Evolutionary conservation across 2,329 filamentous ascomycete species (phyloP).

Genomic region (Laburnicola sp.): DNA sequence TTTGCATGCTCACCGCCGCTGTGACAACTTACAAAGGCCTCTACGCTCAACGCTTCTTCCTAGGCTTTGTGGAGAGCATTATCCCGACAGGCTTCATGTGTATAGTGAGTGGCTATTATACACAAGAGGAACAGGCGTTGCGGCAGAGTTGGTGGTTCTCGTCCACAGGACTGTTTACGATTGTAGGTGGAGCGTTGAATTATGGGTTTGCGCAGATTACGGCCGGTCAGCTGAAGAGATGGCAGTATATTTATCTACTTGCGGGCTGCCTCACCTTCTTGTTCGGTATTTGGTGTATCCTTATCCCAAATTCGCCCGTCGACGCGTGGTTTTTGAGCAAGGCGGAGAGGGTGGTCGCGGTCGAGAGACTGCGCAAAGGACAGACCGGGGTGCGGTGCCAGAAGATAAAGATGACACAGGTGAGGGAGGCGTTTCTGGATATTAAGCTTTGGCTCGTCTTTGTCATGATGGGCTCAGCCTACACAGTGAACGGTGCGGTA

Average conservation of each 20-base stretch:
- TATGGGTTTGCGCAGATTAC: slow-evolving; percentile 47
- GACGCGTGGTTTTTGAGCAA: slow-evolving; percentile 69
- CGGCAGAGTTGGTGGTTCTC: slow-evolving; percentile 69
- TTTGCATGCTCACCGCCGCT: slow-evolving; percentile 70
- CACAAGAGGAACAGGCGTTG: slow-evolving; percentile 49
- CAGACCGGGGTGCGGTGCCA: slow-evolving; percentile 58
- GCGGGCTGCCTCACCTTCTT: slow-evolving; percentile 57
- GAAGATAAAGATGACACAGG: slow-evolving; percentile 56
- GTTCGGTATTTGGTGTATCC: slow-evolving; percentile 69
- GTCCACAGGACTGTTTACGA: slow-evolving; percentile 51
- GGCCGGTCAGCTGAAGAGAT: slow-evolving; percentile 50
- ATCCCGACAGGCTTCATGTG: slow-evolving; percentile 62
- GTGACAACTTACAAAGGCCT: slow-evolving; percentile 66
- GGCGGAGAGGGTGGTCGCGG: slow-evolving; percentile 62
- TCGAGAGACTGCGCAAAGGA: slow-evolving; percentile 52
- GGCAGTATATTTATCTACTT: slow-evolving; percentile 70
- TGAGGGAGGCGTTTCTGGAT: slow-evolving; percentile 53
- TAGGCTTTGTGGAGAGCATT: slow-evolving; percentile 60
- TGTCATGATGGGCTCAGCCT: slow-evolving; percentile 53
- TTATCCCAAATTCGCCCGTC: slow-evolving; percentile 66
- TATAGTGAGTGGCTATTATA: slow-evolving; percentile 51
- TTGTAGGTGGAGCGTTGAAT: slow-evolving; percentile 38
- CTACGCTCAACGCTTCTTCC: slow-evolving; percentile 59
- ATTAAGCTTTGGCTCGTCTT: slow-evolving; percentile 49
- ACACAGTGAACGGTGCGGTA: slow-evolving; percentile 58